Evolutionary conservation across 805 yeast genomes (phyloP), one percentile per base, ranked within the genome.

Genomic region (Teunomyces kruisii): DNA sequence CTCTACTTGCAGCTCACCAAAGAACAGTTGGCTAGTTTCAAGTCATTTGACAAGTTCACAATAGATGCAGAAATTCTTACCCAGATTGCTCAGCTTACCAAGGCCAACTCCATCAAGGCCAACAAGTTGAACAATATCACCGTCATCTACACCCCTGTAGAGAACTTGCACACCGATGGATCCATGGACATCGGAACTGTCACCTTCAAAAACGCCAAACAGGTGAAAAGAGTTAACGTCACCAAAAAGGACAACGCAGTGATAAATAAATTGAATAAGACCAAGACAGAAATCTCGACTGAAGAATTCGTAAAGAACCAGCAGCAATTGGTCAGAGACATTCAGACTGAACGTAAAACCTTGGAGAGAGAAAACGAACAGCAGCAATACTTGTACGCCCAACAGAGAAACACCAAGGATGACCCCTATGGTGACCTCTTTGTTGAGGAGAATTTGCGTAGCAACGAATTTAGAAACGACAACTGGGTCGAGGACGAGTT

Each of bases 181-280:
- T 78, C 78, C 26, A 86, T 86, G 94, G 88, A 79, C 39, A 79
- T 78, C 4, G 95, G 95, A 3, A 88, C 88, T 40, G 95, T 87
- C 6, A 79, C 87, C 1, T 87, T 86, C 62, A 78, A 83, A 46
- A 80, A 83, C 47, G 74, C 72, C 2, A 79, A 76, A 48, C 64
- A 68, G 42, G 81, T 84, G 17, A 76, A 70, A 48, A 75, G 79
- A 49, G 63, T 79, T 26, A 74, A 71, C 49, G 76, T 88, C 27
- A 76, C 72, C 41, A 73, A 74, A 31, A 74, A 82, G 51, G 83
- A 83, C 37, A 85, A 82, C 55, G 64, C 78, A 4, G 68, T 83
- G 2, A 59, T 87, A 31, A 86, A 84, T 54, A 71, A 81, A 50
- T 65, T 86, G 47, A 79, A 76, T 56, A 85, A 83, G 62, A 84